phyloP scores from a whole-genome alignment of 1,284 basidiomycete species.

The Ganoderma meredithae region DNA sequence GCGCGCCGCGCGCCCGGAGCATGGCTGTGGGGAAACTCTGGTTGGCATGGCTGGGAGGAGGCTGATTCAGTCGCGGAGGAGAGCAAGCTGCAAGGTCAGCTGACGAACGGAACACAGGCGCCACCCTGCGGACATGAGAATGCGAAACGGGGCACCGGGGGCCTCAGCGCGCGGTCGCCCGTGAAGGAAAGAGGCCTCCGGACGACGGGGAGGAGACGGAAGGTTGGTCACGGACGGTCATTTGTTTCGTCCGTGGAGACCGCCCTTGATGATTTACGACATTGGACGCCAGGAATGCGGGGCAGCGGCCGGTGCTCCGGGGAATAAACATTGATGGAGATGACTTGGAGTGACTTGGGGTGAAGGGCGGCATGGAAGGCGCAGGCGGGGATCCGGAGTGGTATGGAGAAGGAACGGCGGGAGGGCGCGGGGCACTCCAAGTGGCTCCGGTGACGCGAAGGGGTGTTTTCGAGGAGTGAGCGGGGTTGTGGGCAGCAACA shows the following conservation, averaged over 20 bases:
- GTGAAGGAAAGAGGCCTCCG: slow-evolving; percentile 19
- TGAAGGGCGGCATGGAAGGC: not conserved
- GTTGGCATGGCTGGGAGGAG: slow-evolving; percentile 15
- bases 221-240: slow-evolving; percentile 16
- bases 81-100: slow-evolving; percentile 22
- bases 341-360: not conserved
- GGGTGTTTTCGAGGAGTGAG: not conserved
- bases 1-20: slow-evolving; percentile 12
- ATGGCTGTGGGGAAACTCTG: not conserved
- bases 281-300: slow-evolving; percentile 23
- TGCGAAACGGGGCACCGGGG: slow-evolving; percentile 25
- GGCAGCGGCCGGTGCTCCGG: slow-evolving; percentile 14
- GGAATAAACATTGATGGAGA: not conserved
- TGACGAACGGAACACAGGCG: slow-evolving; percentile 25
- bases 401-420: slow-evolving; percentile 10
- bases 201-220: slow-evolving; percentile 12
- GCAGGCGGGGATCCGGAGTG: not conserved
- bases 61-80: slow-evolving; percentile 4
- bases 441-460: not conserved
- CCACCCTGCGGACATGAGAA: slow-evolving; percentile 28
- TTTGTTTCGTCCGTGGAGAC: slow-evolving; percentile 21
- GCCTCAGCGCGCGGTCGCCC: slow-evolving; percentile 3
- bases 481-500: not conserved
- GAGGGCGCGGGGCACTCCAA: not conserved
- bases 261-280: slow-evolving; percentile 23